Conservation (phyloP, 2,329 filamentous ascomycete species). For the Camillea tinctor region DNA sequence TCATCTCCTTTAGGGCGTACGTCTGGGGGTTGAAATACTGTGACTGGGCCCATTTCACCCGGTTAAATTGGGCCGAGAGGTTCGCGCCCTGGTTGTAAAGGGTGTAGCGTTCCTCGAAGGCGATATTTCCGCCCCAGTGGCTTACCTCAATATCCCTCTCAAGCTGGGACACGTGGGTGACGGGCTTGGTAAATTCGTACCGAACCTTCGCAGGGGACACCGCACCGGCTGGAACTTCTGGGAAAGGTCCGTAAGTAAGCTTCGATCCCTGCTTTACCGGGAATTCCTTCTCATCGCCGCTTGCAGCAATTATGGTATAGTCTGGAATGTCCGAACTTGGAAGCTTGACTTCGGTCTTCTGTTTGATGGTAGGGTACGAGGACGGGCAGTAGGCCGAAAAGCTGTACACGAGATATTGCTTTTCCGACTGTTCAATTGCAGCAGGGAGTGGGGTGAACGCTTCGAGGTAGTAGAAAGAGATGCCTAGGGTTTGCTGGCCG, state of each 20-base stretch:
- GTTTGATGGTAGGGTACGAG: conserved; percentile 81
- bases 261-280: conserved; percentile 82
- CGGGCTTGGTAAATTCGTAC: conserved; percentile 93
- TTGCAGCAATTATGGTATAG: conserved; percentile 71
- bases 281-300: conserved; percentile 57
- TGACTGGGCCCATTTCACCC: conserved; percentile 71
- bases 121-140: conserved; percentile 96
- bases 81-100: conserved; percentile 84
- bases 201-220: conserved; percentile 72
- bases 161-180: conserved; percentile 74
- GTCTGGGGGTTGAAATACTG: conserved; percentile 75
- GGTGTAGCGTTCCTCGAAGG: conserved; percentile 91
- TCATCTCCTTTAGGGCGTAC: conserved; percentile 77
- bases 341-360: conserved; percentile 97
- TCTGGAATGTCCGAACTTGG: conserved; percentile 76
- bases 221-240: conserved; percentile 76
- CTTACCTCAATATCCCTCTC: conserved; percentile 94
- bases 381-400: conserved; percentile 85
- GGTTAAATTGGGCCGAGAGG: conserved; percentile 69
- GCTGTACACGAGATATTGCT: conserved; percentile 81
- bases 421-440: conserved; percentile 76
- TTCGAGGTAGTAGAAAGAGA: conserved; percentile 79
- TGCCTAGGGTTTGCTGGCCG: conserved; percentile 79
- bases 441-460: conserved; percentile 79
- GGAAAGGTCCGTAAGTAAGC: conserved; percentile 88